Conservation (phyloP, 2,329 filamentous ascomycete species). For the Aspergillus jensenii region DNA sequence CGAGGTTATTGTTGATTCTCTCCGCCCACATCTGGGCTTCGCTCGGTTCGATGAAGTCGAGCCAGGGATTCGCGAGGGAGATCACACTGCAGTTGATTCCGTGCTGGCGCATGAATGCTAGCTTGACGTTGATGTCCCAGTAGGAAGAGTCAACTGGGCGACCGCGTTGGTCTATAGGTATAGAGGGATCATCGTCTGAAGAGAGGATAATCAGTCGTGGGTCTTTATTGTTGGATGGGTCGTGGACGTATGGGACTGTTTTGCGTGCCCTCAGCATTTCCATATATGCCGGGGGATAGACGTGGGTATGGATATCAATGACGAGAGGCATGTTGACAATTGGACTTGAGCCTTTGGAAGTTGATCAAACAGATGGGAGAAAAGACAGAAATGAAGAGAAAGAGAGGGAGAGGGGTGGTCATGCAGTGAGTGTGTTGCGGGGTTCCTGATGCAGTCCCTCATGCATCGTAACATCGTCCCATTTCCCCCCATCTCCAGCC, state of each 20-base stretch:
- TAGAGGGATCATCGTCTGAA: constrained; percentile 45
- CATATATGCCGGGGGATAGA: constrained; percentile 62
- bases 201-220: constrained; percentile 49
- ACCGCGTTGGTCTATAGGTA: constrained; percentile 56
- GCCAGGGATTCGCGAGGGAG: constrained; percentile 89
- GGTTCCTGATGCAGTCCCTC: not conserved
- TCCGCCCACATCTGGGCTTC: constrained; percentile 65
- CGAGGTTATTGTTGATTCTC: constrained; percentile 75
- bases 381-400: not conserved
- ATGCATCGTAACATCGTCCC: not conserved
- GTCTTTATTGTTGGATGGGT: constrained; percentile 33
- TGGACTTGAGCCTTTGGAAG: constrained; percentile 2
- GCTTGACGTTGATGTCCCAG: constrained; percentile 74
- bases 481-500: not conserved
- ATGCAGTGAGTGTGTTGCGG: not conserved
- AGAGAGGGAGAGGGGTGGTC: not conserved
- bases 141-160: constrained; percentile 82
- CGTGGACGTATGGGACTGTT: constrained; percentile 46
- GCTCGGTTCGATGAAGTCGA: constrained; percentile 71
- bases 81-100: constrained; percentile 79
- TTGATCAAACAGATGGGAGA: not conserved
- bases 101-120: constrained; percentile 85
- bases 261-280: constrained; percentile 55
- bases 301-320: constrained; percentile 63
- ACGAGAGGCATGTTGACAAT: constrained; percentile 40